phyloP scores from a whole-genome alignment of 495 filamentous ascomycete genomes.

The Lepraria neglecta region DNA sequence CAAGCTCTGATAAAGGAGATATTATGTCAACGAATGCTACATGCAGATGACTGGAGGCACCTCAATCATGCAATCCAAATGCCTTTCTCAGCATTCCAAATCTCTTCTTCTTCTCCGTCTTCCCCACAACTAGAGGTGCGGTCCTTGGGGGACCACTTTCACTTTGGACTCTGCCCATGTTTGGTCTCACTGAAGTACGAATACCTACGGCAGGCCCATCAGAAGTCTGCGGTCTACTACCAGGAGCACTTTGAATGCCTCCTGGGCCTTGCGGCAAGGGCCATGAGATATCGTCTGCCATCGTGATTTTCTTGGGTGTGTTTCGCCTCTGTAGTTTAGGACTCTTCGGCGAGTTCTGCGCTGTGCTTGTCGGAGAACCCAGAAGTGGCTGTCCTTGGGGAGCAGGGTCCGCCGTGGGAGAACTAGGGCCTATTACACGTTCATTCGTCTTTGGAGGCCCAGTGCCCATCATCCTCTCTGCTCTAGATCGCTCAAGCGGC shows the following conservation, averaged over 20 bases:
- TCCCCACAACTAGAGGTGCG: constrained; percentile 29
- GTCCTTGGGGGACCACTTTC: constrained; percentile 30
- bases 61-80: constrained; percentile 40
- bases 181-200: constrained; percentile 16
- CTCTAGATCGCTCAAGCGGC: constrained; percentile 35
- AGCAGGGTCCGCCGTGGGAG: constrained; percentile 24
- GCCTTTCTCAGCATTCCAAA: constrained; percentile 46
- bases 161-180: constrained; percentile 23
- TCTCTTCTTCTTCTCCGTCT: constrained; percentile 45
- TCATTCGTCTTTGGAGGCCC: constrained; percentile 8
- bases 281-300: constrained; percentile 25
- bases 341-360: constrained; percentile 22
- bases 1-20: constrained; percentile 2
- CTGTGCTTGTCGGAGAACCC: constrained; percentile 16
- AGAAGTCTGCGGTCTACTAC: constrained; percentile 21
- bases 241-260: constrained; percentile 7
- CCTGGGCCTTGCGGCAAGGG: constrained; percentile 21
- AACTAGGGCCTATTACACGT: constrained; percentile 9
- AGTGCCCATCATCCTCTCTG: constrained; percentile 30
- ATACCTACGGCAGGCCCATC: constrained; percentile 14
- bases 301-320: constrained; percentile 20
- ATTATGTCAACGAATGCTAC: constrained; percentile 1
- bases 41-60: too few species aligned
- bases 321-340: constrained; percentile 27
- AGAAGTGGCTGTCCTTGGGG: constrained; percentile 18